Percentiles rank a stretch among this genome's conserved stretches.
phyloP scores from a whole-genome alignment of 768 basidiomycete genomes.

The Phanerochaete carnosa region DNA sequence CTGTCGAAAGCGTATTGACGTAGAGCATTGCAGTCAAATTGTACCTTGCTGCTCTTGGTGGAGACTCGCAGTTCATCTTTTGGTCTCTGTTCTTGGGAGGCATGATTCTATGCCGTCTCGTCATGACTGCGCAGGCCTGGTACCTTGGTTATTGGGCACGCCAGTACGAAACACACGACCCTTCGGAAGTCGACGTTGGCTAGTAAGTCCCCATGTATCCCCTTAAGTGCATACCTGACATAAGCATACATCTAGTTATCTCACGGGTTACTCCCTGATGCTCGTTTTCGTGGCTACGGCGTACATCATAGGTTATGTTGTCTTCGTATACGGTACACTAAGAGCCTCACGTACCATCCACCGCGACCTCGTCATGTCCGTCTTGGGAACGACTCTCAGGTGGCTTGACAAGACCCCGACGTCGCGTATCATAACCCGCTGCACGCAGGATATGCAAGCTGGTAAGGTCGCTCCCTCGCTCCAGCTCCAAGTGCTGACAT shows the following conservation, averaged over 20 bases:
- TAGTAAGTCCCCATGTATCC: constrained; percentile 25
- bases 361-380: constrained; percentile 43
- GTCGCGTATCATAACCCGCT: constrained; percentile 61
- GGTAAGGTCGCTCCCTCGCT: constrained; percentile 10
- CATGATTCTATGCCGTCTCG: constrained; percentile 21
- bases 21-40: constrained; percentile 25
- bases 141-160: constrained; percentile 44
- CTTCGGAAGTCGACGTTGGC: constrained; percentile 31
- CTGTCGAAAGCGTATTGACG: constrained; percentile 8
- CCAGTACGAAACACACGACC: constrained; percentile 33
- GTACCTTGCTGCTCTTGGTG: constrained; percentile 22
- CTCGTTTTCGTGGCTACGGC: constrained; percentile 28
- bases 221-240: neutral
- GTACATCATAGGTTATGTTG: constrained; percentile 32
- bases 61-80: constrained; percentile 27
- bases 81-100: constrained; percentile 24
- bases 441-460: constrained; percentile 59
- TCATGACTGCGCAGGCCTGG: constrained; percentile 33
- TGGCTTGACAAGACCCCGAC: constrained; percentile 50
- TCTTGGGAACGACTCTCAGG: constrained; percentile 59
- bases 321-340: constrained; percentile 45
- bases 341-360: constrained; percentile 57
- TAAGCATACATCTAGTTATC: constrained; percentile 36
- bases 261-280: constrained; percentile 39
- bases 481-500: neutral